phyloP scores from a whole-genome alignment of 2,329 filamentous ascomycete genomes.

The Alternaria sp. region DNA sequence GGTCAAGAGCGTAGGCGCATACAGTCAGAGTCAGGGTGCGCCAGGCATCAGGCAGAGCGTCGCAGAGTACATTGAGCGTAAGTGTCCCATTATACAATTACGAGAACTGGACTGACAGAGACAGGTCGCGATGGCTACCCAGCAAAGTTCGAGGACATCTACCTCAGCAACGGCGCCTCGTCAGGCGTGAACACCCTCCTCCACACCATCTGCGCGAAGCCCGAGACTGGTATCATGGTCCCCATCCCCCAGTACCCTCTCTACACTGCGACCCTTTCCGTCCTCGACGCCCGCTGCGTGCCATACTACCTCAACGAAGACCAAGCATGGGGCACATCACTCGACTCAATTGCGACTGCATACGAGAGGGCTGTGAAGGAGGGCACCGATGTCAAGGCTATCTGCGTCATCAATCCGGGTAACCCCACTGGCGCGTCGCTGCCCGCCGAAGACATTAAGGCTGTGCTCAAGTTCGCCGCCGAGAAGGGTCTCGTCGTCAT shows the following conservation, averaged over 20 bases:
- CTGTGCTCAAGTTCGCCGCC: constrained; percentile 85
- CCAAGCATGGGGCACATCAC: constrained; percentile 84
- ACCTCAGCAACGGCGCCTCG: constrained; percentile 89
- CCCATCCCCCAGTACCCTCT: constrained; percentile 98
- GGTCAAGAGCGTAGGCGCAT: constrained; percentile 91
- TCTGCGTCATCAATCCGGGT: constrained; percentile 97
- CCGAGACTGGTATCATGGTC: constrained; percentile 82
- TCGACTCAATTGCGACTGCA: constrained; percentile 75
- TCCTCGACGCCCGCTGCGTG: constrained; percentile 85
- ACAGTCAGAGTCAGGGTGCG: constrained; percentile 91
- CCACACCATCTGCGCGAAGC: constrained; percentile 81
- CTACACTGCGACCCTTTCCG: constrained; percentile 88
- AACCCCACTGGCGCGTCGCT: constrained; percentile 95
- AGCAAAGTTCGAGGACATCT: constrained; percentile 80
- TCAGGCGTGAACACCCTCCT: constrained; percentile 94
- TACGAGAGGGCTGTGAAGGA: constrained; percentile 76
- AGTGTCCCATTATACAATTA: constrained; percentile 30
- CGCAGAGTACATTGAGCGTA: constrained; percentile 89
- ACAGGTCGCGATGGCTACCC: constrained; percentile 85
- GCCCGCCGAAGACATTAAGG: constrained; percentile 76
- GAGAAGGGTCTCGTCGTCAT: constrained; percentile 87
- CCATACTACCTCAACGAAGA: constrained; percentile 93
- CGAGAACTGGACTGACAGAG: constrained; percentile 14
- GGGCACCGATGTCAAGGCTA: constrained; percentile 86
- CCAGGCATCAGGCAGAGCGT: constrained; percentile 87